phyloP scores from a whole-genome alignment of 139 green algal species.

The Chlorella sp. region DNA sequence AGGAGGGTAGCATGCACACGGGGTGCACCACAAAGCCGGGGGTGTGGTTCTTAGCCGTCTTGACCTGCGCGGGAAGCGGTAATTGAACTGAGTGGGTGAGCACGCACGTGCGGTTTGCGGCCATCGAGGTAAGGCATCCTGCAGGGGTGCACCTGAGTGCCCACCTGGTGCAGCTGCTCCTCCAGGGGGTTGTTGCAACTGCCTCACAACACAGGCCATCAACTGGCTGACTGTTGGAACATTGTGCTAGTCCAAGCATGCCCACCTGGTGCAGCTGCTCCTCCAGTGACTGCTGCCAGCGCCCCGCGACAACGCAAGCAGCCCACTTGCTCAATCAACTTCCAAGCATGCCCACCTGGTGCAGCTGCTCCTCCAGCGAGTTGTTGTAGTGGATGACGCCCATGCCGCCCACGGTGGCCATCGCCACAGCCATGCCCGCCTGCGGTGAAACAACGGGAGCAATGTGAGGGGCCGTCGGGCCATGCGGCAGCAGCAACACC shows the following conservation, averaged over 20 bases:
- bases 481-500: too few species aligned
- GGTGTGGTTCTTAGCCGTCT: constrained; percentile 79
- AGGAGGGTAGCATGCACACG: constrained; percentile 55
- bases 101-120: too few species aligned
- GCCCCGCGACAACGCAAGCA: not conserved
- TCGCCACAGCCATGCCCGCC: constrained; percentile 94
- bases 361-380: constrained; percentile 91
- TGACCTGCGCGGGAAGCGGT: not conserved
- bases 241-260: too few species aligned
- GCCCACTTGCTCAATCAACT: not conserved
- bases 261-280: not conserved
- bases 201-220: too few species aligned
- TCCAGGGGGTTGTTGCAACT: too few species aligned
- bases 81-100: too few species aligned
- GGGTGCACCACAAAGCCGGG: constrained; percentile 77
- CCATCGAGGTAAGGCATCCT: too few species aligned
- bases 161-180: too few species aligned
- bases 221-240: too few species aligned
- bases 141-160: too few species aligned
- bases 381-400: constrained; percentile 99
- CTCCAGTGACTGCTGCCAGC: not conserved
- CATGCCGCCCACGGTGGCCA: constrained; percentile 94
- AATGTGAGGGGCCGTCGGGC: too few species aligned
- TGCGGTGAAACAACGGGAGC: too few species aligned
- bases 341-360: constrained; percentile 51